These are phyloP conservation scores for Globisporangium middletonii DNA, from an alignment of 352 stramenopile species.

Conservation along the genomic window DNA sequence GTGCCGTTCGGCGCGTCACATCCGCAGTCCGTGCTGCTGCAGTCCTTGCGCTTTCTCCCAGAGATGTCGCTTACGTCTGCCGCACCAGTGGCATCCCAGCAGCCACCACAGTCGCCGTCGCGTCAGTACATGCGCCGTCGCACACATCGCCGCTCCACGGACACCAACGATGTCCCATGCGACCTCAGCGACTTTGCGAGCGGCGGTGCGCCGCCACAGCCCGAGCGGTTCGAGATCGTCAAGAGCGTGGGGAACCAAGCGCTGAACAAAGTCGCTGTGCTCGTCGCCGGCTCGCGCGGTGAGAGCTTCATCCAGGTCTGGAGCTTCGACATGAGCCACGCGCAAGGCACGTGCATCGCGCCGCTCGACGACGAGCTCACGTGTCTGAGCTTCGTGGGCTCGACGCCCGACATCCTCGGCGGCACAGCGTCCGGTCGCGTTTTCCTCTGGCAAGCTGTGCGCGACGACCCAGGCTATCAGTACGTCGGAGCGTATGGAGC, in stretches of 20 bases:
- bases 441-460: slow-evolving; percentile 32
- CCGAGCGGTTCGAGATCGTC: slow-evolving; percentile 36
- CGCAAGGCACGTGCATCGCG: slow-evolving; percentile 49
- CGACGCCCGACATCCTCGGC: slow-evolving; percentile 37
- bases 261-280: slow-evolving; percentile 40
- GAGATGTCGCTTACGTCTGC: slow-evolving; percentile 6
- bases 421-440: slow-evolving; percentile 39
- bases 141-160: no score
- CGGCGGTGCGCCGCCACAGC: background rate
- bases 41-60: slow-evolving; percentile 46
- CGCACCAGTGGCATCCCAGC: background rate
- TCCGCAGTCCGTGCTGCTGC: slow-evolving; percentile 52
- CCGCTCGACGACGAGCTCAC: slow-evolving; percentile 38
- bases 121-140: no score
- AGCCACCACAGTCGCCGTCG: background rate
- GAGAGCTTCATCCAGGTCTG: slow-evolving; percentile 73
- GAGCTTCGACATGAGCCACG: slow-evolving; percentile 65
- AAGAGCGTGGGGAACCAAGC: slow-evolving; percentile 45
- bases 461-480: slow-evolving; percentile 11
- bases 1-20: slow-evolving; percentile 46
- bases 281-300: slow-evolving; percentile 25
- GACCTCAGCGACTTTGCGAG: background rate
- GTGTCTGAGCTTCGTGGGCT: slow-evolving; percentile 44
- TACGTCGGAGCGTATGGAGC: background rate
- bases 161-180: no score